phyloP scores from a whole-genome alignment of 176 grass and related monocot genomes.

The Hyparrhenia diplandra region DNA sequence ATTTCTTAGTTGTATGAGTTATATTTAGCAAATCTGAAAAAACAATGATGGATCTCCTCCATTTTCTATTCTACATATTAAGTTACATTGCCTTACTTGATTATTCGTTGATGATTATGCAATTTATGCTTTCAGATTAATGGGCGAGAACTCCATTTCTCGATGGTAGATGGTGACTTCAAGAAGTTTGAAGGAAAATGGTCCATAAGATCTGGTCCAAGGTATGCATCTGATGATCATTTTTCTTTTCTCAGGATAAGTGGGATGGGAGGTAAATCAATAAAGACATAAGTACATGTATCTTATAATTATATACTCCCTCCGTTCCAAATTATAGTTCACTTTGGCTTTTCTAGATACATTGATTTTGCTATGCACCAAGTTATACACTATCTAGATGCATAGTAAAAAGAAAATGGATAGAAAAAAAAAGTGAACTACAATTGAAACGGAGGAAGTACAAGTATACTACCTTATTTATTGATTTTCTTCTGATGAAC shows the following conservation, averaged over 20 bases:
- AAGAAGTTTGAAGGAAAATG: constrained; percentile 98
- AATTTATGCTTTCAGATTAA: constrained; percentile 42
- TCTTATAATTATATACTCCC: too few relatives aligned
- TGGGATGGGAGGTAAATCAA: neutral
- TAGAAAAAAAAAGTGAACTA: too few relatives aligned
- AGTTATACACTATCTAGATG: too few relatives aligned
- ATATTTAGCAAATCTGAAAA: neutral
- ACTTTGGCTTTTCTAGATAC: too few relatives aligned
- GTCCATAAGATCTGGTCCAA: constrained; percentile 71
- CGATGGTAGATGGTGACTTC: constrained; percentile 93
- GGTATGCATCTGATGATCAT: constrained; percentile 22
- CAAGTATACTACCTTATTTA: neutral
- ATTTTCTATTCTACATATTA: too few relatives aligned
- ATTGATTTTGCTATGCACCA: too few relatives aligned
- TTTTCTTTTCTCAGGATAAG: neutral
- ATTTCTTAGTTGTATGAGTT: neutral
- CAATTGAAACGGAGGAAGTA: too few relatives aligned
- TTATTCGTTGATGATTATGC: neutral
- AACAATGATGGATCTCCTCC: too few relatives aligned
- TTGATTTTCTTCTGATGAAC: neutral
- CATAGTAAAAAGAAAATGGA: too few relatives aligned
- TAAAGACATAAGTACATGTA: neutral
- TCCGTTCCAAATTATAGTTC: too few relatives aligned
- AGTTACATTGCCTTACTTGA: neutral
- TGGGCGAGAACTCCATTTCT: constrained; percentile 85